Evolutionary conservation across 441 rosid species (phyloP), one percentile per base, ranked within the genome.

Genomic region (Gossypium davidsonii): DNA sequence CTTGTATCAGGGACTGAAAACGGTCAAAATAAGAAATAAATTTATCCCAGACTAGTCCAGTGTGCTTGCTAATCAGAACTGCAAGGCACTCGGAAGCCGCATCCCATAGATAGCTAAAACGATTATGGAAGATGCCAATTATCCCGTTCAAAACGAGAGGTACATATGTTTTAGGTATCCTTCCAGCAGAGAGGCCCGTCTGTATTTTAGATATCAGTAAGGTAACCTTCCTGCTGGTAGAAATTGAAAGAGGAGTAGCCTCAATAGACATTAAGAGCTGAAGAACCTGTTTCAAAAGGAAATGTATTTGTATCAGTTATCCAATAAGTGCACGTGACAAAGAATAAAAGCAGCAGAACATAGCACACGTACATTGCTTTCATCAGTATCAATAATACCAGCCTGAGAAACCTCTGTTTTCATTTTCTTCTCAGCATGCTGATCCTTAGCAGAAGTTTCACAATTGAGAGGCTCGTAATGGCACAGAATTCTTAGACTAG

Each of bases 1-100:
- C 74, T 77, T 73, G 85, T 75, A 87, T 82, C 57, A 67, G 57
- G 60, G 79, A 78, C 69, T 83, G 93, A 52, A 87, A 87, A 52
- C 79, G 82, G 39, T 64, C 84, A 78, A 92, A 83, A 77, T 84
- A 85, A 62, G 62, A 4, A 75, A 88, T 78, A 76, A 93, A 84
- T 63, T 81, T 86, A 75, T 83, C 92, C 99, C 98, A 91, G 31
- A 88, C 85, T 55, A 79, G 83, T 58, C 65, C 76, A 58, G 67
- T 67, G 71, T 93, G 84, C 74, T 86, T 84, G 76, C 80, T 82
- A 68, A 93, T 51, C 48, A 93, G 84, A 79, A 87, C 80, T 17
- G 84, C 89, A 76, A 93, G 93, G 83, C 98, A 96, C 73, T 90
- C 91, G 31, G 90, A 82, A 68, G 90, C 90, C 48, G 90, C 87